phyloP scores from a whole-genome alignment of 2,329 filamentous ascomycete species.

The Verticillium isaacii region DNA sequence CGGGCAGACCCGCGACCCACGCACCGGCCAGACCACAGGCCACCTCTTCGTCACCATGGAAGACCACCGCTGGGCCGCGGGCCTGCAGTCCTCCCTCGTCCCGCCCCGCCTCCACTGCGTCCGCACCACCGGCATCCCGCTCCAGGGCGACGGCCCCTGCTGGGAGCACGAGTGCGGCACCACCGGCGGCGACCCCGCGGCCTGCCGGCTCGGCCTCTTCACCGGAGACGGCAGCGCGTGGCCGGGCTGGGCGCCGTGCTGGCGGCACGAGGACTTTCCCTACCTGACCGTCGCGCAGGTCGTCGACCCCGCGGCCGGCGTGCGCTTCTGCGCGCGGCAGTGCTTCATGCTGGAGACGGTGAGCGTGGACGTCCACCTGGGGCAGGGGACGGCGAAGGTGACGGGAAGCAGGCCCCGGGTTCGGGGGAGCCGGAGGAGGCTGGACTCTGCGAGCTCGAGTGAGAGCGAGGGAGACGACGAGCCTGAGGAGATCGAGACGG shows the following conservation, averaged over 20 bases:
- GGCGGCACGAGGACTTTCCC: conserved; percentile 50
- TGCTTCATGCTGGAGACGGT: conserved; percentile 44
- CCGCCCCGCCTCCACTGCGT: conserved; percentile 40
- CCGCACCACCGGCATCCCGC: conserved; percentile 48
- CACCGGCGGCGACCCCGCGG: conserved; percentile 35
- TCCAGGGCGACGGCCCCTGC: conserved; percentile 42
- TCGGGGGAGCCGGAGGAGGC: conserved; percentile 14
- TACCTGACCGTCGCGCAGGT: conserved; percentile 42
- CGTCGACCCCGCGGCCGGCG: conserved; percentile 37
- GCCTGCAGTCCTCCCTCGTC: conserved; percentile 34
- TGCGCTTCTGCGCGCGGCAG: conserved; percentile 36
- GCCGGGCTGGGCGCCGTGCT: conserved; percentile 39
- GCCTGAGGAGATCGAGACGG: neutral
- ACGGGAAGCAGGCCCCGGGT: conserved; percentile 14
- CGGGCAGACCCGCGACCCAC: conserved; percentile 28
- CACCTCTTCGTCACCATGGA: conserved; percentile 54
- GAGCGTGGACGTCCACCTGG: conserved; percentile 36
- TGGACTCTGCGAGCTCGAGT: neutral
- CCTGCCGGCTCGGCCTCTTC: conserved; percentile 26
- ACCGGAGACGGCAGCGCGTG: neutral
- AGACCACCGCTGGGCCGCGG: conserved; percentile 43
- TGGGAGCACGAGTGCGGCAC: conserved; percentile 43
- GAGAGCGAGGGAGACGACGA: neutral
- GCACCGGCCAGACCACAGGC: conserved; percentile 18
- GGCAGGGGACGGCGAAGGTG: conserved; percentile 22